These are phyloP conservation scores for Lachnum nothofagi DNA, from an alignment of 2,329 filamentous ascomycete genomes.

Conservation along the genomic window DNA sequence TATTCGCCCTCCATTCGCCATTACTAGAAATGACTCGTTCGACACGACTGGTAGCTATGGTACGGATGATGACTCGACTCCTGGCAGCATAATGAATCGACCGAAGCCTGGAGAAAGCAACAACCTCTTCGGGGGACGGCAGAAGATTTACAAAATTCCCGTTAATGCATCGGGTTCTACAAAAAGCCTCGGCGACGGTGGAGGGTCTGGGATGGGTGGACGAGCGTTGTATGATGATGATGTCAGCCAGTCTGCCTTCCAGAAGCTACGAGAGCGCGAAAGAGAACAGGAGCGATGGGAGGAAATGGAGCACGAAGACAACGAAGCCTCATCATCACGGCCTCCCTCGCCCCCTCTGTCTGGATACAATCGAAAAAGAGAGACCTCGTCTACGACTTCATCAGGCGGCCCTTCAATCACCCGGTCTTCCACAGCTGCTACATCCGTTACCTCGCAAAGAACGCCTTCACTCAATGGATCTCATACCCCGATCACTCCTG, in stretches of 20 bases:
- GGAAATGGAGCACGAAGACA: constrained; percentile 25
- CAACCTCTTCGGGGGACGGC: constrained; percentile 85
- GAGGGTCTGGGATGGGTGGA: constrained; percentile 51
- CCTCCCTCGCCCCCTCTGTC: constrained; percentile 53
- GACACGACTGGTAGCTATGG: constrained; percentile 54
- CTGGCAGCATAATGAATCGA: constrained; percentile 75
- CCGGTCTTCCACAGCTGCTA: constrained; percentile 80
- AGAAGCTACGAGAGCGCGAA: constrained; percentile 55
- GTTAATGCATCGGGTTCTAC: constrained; percentile 43
- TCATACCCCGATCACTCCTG: constrained; percentile 36
- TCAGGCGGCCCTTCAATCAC: constrained; percentile 58
- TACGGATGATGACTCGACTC: constrained; percentile 60
- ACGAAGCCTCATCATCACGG: constrained; percentile 37
- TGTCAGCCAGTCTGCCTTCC: constrained; percentile 75
- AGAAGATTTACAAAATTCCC: constrained; percentile 89
- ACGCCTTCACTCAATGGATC: constrained; percentile 50
- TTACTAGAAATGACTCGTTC: constrained; percentile 60
- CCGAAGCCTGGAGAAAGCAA: constrained; percentile 83
- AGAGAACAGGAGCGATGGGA: constrained; percentile 30
- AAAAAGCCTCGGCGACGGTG: constrained; percentile 34
- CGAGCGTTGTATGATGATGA: constrained; percentile 82
- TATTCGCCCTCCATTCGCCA: constrained; percentile 54
- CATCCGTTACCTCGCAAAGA: constrained; percentile 75
- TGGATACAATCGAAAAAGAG: constrained; percentile 69
- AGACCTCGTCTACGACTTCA: constrained; percentile 82